Conservation (phyloP, 352 stramenopile species). For the Phytophthora podocarpi region DNA sequence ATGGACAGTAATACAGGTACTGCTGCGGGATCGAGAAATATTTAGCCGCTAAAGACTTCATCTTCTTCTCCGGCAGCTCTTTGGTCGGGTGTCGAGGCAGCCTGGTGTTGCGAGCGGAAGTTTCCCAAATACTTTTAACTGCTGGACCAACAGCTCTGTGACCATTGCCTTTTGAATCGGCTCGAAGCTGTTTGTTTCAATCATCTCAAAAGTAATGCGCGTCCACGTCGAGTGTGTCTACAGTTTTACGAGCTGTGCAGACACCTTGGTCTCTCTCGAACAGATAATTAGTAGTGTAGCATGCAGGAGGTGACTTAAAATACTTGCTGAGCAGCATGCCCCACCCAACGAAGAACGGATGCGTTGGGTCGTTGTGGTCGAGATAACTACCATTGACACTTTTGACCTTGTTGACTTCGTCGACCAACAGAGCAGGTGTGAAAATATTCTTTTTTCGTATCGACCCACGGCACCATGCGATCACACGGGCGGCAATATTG, state of each 20-base stretch:
- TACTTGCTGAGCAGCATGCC: conserved; percentile 9
- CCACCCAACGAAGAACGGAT: conserved; percentile 2
- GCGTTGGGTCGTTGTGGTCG: conserved; percentile 4
- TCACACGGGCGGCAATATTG: conserved; percentile 9
- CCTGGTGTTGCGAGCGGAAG: neutral
- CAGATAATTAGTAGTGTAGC: conserved; percentile 11
- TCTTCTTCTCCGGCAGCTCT: neutral
- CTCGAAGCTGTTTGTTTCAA: neutral
- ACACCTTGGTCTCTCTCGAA: conserved; percentile 14
- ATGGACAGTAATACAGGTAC: neutral
- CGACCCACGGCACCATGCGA: neutral
- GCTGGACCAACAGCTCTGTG: neutral
- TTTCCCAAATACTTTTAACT: conserved; percentile 8
- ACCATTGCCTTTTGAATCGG: neutral
- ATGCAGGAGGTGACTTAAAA: conserved; percentile 2
- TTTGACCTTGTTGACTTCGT: conserved; percentile 8
- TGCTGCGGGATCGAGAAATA: neutral
- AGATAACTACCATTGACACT: conserved; percentile 5
- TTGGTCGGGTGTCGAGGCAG: neutral
- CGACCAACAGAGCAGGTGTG: neutral
- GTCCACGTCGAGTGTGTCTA: neutral
- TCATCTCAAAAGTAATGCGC: conserved; percentile 5
- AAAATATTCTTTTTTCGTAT: conserved; percentile 3
- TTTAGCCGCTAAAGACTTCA: neutral
- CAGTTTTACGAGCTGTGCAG: conserved; percentile 7